Evolutionary conservation across 2,329 filamentous ascomycete genomes (phyloP).

Genomic region (Raffaelea ambrosiae): DNA sequence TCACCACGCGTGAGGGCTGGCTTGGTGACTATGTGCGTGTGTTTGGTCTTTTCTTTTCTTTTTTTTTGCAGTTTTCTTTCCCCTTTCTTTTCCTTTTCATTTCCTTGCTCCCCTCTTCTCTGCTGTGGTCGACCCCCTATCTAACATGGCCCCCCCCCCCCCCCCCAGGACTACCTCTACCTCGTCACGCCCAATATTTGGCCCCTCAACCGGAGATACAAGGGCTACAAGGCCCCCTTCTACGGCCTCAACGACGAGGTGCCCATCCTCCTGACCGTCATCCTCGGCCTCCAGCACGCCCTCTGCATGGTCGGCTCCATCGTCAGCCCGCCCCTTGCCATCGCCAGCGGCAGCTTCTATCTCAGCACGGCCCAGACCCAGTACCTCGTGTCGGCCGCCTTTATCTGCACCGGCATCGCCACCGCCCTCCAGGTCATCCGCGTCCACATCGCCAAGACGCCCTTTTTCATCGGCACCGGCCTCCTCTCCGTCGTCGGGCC

Average conservation of each 20-base stretch:
- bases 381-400: conserved; percentile 60
- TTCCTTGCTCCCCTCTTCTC: too few species aligned
- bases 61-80: too few species aligned
- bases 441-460: conserved; percentile 53
- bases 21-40: too few species aligned
- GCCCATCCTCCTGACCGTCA: conserved; percentile 55
- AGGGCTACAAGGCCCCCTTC: conserved; percentile 48
- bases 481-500: conserved; percentile 61
- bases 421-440: conserved; percentile 59
- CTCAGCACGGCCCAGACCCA: conserved; percentile 44
- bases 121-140: too few species aligned
- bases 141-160: too few species aligned
- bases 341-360: conserved; percentile 50
- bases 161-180: conserved; percentile 26
- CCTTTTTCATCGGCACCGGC: conserved; percentile 57
- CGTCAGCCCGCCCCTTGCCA: conserved; percentile 52
- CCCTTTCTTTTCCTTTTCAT: too few species aligned
- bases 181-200: conserved; percentile 38
- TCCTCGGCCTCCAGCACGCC: conserved; percentile 63
- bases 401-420: conserved; percentile 59
- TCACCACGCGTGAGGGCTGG: too few species aligned
- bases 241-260: conserved; percentile 63
- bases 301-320: conserved; percentile 56
- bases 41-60: too few species aligned
- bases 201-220: conserved; percentile 50